Evolutionary conservation across 208 protist species (phyloP).

Genomic region (Acanthamoeba triangularis): DNA sequence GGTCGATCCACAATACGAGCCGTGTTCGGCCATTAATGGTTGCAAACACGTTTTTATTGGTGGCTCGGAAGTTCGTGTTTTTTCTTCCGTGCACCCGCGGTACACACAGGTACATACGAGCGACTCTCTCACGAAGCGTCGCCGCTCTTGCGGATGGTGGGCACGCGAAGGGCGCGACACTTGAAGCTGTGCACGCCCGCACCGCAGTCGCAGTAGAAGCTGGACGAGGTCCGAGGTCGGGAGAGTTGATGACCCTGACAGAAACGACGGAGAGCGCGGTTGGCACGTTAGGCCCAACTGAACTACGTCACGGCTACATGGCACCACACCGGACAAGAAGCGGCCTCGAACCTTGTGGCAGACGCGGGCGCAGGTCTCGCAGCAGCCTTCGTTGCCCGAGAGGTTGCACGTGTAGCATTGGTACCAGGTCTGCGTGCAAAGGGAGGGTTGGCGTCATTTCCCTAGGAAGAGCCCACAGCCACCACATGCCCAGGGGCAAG

Average conservation of each 20-base stretch:
- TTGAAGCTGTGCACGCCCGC: conserved; percentile 53
- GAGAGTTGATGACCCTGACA: conserved; percentile 28
- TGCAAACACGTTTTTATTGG: no score
- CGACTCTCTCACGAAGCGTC: neutral
- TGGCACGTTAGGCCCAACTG: no score
- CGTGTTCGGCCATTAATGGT: no score
- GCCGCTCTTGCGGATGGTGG: neutral
- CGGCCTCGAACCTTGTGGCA: conserved; percentile 80
- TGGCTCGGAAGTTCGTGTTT: no score
- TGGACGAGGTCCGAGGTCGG: neutral
- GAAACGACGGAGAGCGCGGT: conserved; percentile 62
- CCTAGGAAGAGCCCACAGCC: neutral
- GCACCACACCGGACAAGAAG: conserved; percentile 81
- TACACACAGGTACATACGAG: no score
- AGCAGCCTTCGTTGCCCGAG: conserved; percentile 88
- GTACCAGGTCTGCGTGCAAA: conserved; percentile 90
- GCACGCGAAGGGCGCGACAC: conserved; percentile 39
- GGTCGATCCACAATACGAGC: no score
- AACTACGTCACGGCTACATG: no score
- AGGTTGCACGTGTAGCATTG: conserved; percentile 91
- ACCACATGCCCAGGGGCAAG: neutral
- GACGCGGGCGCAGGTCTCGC: conserved; percentile 87
- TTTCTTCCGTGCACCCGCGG: no score
- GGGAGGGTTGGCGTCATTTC: neutral
- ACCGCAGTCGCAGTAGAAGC: conserved; percentile 57